Percentiles rank a stretch among this genome's conserved stretches.
These are phyloP conservation scores for Sordariomycetes sp. DNA, from an alignment of 2,329 filamentous ascomycete genomes.

Conservation along the genomic window DNA sequence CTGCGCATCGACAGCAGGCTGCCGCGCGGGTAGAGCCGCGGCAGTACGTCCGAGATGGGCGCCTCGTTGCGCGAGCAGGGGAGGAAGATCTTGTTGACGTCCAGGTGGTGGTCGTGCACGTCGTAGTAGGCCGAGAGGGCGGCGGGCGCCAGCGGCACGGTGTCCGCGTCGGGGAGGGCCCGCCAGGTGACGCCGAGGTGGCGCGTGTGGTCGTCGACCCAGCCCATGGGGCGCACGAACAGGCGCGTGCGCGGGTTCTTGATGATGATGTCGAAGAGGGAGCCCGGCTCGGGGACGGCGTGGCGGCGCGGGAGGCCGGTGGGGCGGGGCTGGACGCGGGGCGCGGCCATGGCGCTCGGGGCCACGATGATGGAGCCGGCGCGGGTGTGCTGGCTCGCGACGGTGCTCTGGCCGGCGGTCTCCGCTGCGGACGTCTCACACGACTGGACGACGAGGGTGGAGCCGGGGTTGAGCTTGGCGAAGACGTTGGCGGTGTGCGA, in stretches of 20 bases:
- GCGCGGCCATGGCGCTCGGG: background rate
- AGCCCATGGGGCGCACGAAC: constrained; percentile 41
- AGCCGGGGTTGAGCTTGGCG: background rate
- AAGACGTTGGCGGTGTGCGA: background rate
- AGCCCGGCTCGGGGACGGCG: constrained; percentile 19
- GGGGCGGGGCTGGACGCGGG: background rate
- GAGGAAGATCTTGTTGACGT: background rate
- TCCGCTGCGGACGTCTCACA: background rate
- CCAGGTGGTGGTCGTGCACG: background rate
- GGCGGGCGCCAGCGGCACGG: constrained; percentile 23
- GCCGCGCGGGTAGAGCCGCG: constrained; percentile 28
- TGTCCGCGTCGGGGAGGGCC: constrained; percentile 21
- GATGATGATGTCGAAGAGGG: constrained; percentile 41
- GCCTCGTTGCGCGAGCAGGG: constrained; percentile 14
- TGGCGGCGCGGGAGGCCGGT: background rate
- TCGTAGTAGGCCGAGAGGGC: constrained; percentile 23
- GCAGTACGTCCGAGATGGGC: constrained; percentile 31
- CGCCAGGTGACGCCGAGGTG: constrained; percentile 36
- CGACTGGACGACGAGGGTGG: background rate
- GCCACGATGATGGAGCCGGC: background rate
- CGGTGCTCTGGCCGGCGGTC: background rate
- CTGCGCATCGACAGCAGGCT: constrained; percentile 15
- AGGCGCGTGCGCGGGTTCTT: constrained; percentile 35
- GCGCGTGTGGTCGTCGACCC: constrained; percentile 39
- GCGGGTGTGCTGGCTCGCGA: background rate